Percentiles rank a stretch among this genome's conserved stretches.
Evolutionary conservation across 768 basidiomycete genomes (phyloP).

Genomic region (Russula virescens): DNA sequence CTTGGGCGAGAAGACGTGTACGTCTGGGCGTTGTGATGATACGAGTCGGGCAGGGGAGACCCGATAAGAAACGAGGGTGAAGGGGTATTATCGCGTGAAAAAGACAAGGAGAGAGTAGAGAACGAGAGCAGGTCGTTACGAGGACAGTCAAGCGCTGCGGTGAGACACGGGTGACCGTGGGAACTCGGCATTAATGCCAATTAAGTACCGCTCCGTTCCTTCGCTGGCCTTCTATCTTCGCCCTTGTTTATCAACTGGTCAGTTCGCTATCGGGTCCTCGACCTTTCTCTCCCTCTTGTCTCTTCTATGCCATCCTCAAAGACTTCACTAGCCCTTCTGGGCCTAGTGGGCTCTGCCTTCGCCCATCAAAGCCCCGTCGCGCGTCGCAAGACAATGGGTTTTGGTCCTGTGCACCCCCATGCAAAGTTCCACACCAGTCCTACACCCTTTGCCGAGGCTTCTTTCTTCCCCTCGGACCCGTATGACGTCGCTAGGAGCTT

Average conservation of each 20-base stretch:
- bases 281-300: background rate
- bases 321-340: conserved; percentile 20
- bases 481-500: conserved; percentile 59
- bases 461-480: conserved; percentile 38
- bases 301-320: conserved; percentile 17
- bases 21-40: too few species aligned
- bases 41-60: background rate
- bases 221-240: too few species aligned
- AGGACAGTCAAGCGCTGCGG: background rate
- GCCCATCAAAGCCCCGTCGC: conserved; percentile 28
- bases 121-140: background rate
- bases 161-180: background rate
- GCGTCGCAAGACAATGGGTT: conserved; percentile 81
- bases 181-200: background rate
- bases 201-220: background rate
- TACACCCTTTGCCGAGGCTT: conserved; percentile 30
- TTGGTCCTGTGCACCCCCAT: conserved; percentile 76
- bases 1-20: background rate
- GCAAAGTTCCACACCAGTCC: conserved; percentile 55
- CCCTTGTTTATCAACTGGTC: conserved; percentile 9
- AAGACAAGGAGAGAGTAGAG: background rate
- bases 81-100: background rate
- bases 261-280: conserved; percentile 3
- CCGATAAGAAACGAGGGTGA: background rate
- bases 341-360: conserved; percentile 21